Evolutionary conservation across 495 filamentous ascomycete genomes (phyloP).

Genomic region (Podospora fimiseda): DNA sequence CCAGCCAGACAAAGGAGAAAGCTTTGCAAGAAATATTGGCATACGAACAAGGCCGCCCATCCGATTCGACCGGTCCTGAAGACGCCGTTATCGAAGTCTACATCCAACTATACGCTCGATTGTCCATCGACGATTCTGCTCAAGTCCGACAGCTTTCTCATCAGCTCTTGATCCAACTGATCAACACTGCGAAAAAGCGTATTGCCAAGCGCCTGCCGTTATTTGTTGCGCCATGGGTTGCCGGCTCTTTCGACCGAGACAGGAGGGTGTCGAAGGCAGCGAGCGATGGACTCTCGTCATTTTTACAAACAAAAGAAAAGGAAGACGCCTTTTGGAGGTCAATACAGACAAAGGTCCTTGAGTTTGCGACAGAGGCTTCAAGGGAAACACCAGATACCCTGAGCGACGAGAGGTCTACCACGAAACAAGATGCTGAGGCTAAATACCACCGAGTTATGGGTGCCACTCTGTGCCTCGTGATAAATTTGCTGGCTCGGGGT

Average conservation of each 20-base stretch:
- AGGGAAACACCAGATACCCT: constrained; percentile 73
- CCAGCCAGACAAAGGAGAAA: constrained; percentile 87
- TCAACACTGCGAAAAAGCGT: constrained; percentile 66
- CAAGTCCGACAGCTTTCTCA: constrained; percentile 82
- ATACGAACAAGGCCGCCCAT: constrained; percentile 46
- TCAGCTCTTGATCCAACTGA: constrained; percentile 63
- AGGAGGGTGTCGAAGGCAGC: constrained; percentile 63
- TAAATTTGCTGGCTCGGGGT: constrained; percentile 46
- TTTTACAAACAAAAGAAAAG: constrained; percentile 77
- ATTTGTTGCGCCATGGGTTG: constrained; percentile 79
- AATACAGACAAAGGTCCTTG: constrained; percentile 67
- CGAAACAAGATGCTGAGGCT: constrained; percentile 71
- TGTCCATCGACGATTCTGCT: constrained; percentile 81
- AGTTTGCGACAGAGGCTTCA: constrained; percentile 72
- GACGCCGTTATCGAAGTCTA: constrained; percentile 77
- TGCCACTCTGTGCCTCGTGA: constrained; percentile 52
- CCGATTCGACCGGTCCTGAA: constrained; percentile 53
- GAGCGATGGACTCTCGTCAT: constrained; percentile 61
- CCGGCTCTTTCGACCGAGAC: constrained; percentile 82
- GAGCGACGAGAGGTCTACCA: constrained; percentile 80
- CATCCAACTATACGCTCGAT: constrained; percentile 79
- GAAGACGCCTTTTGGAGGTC: constrained; percentile 64
- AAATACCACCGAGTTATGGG: constrained; percentile 79
- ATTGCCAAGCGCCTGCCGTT: constrained; percentile 69
- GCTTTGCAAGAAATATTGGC: constrained; percentile 78